These are phyloP conservation scores for Datisca glomerata DNA, from an alignment of 306 rosid species.

Conservation along the genomic window DNA sequence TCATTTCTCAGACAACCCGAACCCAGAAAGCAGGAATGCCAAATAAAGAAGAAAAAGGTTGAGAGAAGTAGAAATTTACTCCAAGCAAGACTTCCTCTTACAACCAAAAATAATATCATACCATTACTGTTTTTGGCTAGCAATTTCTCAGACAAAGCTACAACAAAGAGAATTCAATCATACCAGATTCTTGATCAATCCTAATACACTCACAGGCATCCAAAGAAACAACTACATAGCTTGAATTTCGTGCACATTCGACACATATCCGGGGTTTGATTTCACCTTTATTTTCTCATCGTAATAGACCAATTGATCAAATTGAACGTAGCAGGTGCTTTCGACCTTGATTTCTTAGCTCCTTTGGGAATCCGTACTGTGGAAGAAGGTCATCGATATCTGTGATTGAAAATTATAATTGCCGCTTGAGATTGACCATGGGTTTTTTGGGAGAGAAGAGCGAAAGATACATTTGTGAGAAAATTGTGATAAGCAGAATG, in stretches of 20 bases:
- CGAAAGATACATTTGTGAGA: slow-evolving; percentile 8
- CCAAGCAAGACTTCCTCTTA: slow-evolving; percentile 17
- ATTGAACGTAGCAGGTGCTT: slow-evolving; percentile 45
- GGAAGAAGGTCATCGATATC: slow-evolving; percentile 59
- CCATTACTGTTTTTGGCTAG: slow-evolving; percentile 32
- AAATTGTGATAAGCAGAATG: slow-evolving; percentile 10
- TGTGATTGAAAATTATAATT: background rate
- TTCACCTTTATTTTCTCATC: slow-evolving; percentile 32
- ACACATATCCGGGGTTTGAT: slow-evolving; percentile 30
- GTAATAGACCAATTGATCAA: slow-evolving; percentile 42
- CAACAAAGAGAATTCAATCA: slow-evolving; percentile 42
- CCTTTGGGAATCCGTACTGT: slow-evolving; percentile 53
- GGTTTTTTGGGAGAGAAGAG: slow-evolving; percentile 13
- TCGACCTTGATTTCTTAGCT: slow-evolving; percentile 32
- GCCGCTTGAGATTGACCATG: background rate
- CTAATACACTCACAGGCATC: slow-evolving; percentile 49
- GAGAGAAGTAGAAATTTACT: background rate
- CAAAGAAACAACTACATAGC: slow-evolving; percentile 49
- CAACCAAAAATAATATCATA: slow-evolving; percentile 37
- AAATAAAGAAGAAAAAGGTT: too few species aligned
- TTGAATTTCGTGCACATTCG: slow-evolving; percentile 53
- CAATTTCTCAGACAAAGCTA: slow-evolving; percentile 39
- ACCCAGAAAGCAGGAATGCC: too few species aligned
- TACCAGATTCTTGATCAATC: slow-evolving; percentile 21
- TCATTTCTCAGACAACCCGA: too few species aligned